A percentile compares a stretch with the other conserved stretches of the same genome.
These are phyloP conservation scores for Fusarium pseudonygamai DNA, from an alignment of 2,329 filamentous ascomycete genomes.

Conservation along the genomic window DNA sequence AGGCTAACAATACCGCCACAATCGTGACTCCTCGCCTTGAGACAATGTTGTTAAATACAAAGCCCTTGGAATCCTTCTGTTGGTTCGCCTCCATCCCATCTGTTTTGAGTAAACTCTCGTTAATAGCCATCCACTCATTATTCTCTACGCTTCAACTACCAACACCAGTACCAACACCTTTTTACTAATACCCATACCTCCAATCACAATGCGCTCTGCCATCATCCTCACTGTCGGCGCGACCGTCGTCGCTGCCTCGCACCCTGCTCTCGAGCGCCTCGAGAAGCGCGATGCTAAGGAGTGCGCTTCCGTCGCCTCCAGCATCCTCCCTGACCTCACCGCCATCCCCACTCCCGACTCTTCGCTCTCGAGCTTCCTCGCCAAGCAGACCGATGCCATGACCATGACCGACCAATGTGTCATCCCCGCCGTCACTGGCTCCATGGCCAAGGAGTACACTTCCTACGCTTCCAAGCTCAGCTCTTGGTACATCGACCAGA, in stretches of 20 bases:
- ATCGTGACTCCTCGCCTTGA: background rate
- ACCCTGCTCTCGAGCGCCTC: slow-evolving; percentile 10
- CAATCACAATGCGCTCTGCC: slow-evolving; percentile 17
- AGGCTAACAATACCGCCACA: background rate
- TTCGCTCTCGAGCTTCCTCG: slow-evolving; percentile 33
- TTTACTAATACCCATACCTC: background rate
- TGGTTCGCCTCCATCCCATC: background rate
- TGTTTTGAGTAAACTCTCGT: background rate
- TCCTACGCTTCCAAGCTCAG: slow-evolving; percentile 34
- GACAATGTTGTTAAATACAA: background rate
- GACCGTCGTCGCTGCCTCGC: slow-evolving; percentile 11
- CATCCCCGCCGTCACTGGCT: slow-evolving; percentile 42
- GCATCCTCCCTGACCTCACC: slow-evolving; percentile 34
- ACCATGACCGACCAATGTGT: slow-evolving; percentile 38
- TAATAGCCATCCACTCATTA: background rate
- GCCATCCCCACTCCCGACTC: slow-evolving; percentile 30
- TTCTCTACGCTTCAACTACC: background rate
- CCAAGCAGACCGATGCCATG: slow-evolving; percentile 27
- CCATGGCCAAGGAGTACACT: slow-evolving; percentile 40
- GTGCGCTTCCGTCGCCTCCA: slow-evolving; percentile 31
- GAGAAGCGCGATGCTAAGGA: slow-evolving; percentile 31
- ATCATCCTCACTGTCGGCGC: slow-evolving; percentile 21
- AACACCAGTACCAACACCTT: background rate
- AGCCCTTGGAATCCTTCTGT: background rate
- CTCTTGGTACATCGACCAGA: slow-evolving; percentile 37